These are phyloP conservation scores for Colletotrichum incanum DNA, from an alignment of 2,329 filamentous ascomycete genomes.

Conservation along the genomic window DNA sequence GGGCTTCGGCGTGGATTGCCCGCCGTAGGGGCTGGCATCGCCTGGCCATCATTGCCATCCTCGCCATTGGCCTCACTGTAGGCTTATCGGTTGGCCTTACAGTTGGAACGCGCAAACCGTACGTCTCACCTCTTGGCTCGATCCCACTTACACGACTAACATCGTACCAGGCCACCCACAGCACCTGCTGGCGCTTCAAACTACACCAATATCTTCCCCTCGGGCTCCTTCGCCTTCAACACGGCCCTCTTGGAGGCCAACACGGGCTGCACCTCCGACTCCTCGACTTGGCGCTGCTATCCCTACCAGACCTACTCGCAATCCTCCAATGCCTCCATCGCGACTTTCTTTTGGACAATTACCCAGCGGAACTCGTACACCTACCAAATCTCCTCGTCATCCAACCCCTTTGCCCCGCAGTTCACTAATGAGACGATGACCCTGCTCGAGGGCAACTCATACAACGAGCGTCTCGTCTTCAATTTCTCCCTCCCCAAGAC, in stretches of 20 bases:
- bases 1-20: slow-evolving; percentile 42
- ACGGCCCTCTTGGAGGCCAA: slow-evolving; percentile 69
- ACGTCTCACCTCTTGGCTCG: slow-evolving; percentile 40
- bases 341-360: slow-evolving; percentile 76
- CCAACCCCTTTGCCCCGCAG: slow-evolving; percentile 69
- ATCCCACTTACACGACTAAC: slow-evolving; percentile 27
- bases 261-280: slow-evolving; percentile 71
- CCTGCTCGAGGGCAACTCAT: slow-evolving; percentile 62
- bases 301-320: slow-evolving; percentile 66
- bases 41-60: slow-evolving; percentile 48
- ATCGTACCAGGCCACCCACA: slow-evolving; percentile 14
- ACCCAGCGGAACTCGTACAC: slow-evolving; percentile 54
- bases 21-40: slow-evolving; percentile 54
- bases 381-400: slow-evolving; percentile 69
- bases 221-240: slow-evolving; percentile 74
- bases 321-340: slow-evolving; percentile 61
- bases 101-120: slow-evolving; percentile 57
- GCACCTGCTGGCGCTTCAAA: slow-evolving; percentile 16
- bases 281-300: slow-evolving; percentile 74
- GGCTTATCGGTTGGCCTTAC: slow-evolving; percentile 59
- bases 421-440: slow-evolving; percentile 69
- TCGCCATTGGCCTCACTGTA: slow-evolving; percentile 53
- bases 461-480: slow-evolving; percentile 72
- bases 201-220: slow-evolving; percentile 64
- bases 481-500: slow-evolving; percentile 66